phyloP scores from a whole-genome alignment of 352 stramenopile species.

The Phytophthora quininea region DNA sequence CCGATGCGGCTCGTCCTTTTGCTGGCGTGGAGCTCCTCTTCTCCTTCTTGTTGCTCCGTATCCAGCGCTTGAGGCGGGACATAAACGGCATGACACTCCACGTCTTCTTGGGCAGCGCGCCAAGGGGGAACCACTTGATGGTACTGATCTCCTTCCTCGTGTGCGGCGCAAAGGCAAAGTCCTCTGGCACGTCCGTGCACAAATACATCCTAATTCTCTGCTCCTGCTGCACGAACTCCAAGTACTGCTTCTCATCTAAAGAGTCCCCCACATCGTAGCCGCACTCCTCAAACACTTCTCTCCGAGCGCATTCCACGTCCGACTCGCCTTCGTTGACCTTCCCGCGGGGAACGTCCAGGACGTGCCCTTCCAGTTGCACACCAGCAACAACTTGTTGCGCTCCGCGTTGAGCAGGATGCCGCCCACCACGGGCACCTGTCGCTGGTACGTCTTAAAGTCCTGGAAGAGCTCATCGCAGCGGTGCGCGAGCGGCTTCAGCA shows the following conservation, averaged over 20 bases:
- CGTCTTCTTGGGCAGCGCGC: slow-evolving; percentile 92
- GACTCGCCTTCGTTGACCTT: slow-evolving; percentile 95
- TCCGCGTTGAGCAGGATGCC: slow-evolving; percentile 92
- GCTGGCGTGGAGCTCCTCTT: slow-evolving; percentile 44
- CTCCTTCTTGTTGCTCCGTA: slow-evolving; percentile 83
- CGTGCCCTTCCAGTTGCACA: slow-evolving; percentile 92
- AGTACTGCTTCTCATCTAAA: slow-evolving; percentile 82
- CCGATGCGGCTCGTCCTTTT: slow-evolving; percentile 74
- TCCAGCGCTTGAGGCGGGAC: slow-evolving; percentile 89
- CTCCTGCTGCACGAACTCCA: slow-evolving; percentile 87
- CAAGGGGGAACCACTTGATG: slow-evolving; percentile 92
- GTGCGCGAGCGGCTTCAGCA: slow-evolving; percentile 85
- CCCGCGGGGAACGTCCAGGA: slow-evolving; percentile 91
- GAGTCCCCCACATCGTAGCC: slow-evolving; percentile 86
- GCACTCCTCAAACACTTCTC: slow-evolving; percentile 94
- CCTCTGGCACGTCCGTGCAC: slow-evolving; percentile 87
- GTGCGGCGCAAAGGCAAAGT: slow-evolving; percentile 93
- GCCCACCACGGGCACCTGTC: slow-evolving; percentile 93
- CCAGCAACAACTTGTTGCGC: slow-evolving; percentile 90
- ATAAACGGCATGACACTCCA: slow-evolving; percentile 96
- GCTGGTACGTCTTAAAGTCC: slow-evolving; percentile 95
- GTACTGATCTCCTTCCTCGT: slow-evolving; percentile 95
- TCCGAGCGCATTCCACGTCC: slow-evolving; percentile 85
- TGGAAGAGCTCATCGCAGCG: slow-evolving; percentile 93
- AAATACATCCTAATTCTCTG: slow-evolving; percentile 94